Evolutionary conservation across 768 basidiomycete species (phyloP).

Genomic region (Tephrocybe sp.): DNA sequence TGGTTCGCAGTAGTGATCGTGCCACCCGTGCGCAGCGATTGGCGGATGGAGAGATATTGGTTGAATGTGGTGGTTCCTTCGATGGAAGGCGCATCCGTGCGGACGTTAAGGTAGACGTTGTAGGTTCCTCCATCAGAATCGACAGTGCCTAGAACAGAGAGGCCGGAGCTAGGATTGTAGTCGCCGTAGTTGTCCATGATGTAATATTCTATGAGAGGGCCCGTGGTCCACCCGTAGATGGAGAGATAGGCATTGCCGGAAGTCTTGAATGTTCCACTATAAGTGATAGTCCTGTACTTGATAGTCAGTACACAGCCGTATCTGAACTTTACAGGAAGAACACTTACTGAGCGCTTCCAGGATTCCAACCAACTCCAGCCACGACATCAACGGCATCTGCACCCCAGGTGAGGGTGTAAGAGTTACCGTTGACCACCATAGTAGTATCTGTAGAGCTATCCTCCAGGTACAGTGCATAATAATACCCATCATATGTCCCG

Average conservation of each 20-base stretch:
- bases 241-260: slow-evolving; percentile 41
- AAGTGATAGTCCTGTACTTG: slow-evolving; percentile 29
- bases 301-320: not conserved
- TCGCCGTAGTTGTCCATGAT: slow-evolving; percentile 38
- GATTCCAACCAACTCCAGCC: slow-evolving; percentile 38
- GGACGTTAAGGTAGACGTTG: slow-evolving; percentile 35
- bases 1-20: slow-evolving; percentile 35
- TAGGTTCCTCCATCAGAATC: slow-evolving; percentile 40
- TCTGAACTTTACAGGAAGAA: no score
- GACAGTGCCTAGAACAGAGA: slow-evolving; percentile 34
- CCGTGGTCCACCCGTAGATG: slow-evolving; percentile 45
- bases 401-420: slow-evolving; percentile 31
- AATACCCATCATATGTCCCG: slow-evolving; percentile 30
- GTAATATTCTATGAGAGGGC: slow-evolving; percentile 47
- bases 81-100: slow-evolving; percentile 40
- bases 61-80: slow-evolving; percentile 41
- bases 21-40: slow-evolving; percentile 30
- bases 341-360: slow-evolving; percentile 28
- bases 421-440: slow-evolving; percentile 29
- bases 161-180: slow-evolving; percentile 35
- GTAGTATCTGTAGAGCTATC: slow-evolving; percentile 22
- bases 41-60: slow-evolving; percentile 45
- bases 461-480: slow-evolving; percentile 36
- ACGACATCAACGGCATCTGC: slow-evolving; percentile 31
- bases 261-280: slow-evolving; percentile 33